Conservation (phyloP, 2,329 filamentous ascomycete genomes). For the Microdochium bolleyi region DNA sequence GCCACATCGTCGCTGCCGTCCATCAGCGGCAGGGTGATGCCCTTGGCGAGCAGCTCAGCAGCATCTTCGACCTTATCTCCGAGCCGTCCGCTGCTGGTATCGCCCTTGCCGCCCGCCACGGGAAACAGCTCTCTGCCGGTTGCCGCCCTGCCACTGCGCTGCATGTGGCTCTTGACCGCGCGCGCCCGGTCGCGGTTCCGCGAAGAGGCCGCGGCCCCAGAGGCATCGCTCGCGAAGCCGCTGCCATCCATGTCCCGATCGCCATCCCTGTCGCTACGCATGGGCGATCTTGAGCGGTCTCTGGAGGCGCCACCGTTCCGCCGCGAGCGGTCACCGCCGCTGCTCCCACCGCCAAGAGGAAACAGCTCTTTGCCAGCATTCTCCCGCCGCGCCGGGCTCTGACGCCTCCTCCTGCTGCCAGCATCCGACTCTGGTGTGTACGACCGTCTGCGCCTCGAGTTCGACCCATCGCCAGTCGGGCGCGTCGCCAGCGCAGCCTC, state of each 20-base stretch:
- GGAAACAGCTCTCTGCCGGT: constrained; percentile 50
- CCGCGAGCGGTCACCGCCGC: constrained; percentile 13
- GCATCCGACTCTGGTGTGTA: constrained; percentile 17
- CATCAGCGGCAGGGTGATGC: constrained; percentile 39
- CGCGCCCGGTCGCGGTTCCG: constrained; percentile 36
- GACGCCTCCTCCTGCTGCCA: constrained; percentile 3
- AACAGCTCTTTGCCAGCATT: constrained; percentile 59
- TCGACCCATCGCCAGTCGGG: constrained; percentile 11
- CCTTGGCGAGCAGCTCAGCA: constrained; percentile 38
- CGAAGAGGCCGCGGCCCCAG: constrained; percentile 9
- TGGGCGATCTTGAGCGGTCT: constrained; percentile 45
- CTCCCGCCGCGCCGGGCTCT: constrained; percentile 19
- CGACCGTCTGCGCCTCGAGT: constrained; percentile 24
- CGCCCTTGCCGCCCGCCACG: constrained; percentile 17
- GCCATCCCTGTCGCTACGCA: constrained; percentile 28
- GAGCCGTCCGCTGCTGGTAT: constrained; percentile 32
- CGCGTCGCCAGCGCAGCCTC: constrained; percentile 26
- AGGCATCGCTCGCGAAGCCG: constrained; percentile 17
- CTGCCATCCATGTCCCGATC: constrained; percentile 26
- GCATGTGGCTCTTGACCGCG: constrained; percentile 32
- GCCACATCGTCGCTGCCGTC: constrained; percentile 29
- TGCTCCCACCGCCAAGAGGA: constrained; percentile 26
- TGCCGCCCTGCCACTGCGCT: constrained; percentile 27
- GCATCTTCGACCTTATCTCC: constrained; percentile 47
- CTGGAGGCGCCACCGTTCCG: constrained; percentile 11